These are phyloP conservation scores for Catunica adiposa DNA, from an alignment of 2,329 filamentous ascomycete species.

Conservation along the genomic window DNA sequence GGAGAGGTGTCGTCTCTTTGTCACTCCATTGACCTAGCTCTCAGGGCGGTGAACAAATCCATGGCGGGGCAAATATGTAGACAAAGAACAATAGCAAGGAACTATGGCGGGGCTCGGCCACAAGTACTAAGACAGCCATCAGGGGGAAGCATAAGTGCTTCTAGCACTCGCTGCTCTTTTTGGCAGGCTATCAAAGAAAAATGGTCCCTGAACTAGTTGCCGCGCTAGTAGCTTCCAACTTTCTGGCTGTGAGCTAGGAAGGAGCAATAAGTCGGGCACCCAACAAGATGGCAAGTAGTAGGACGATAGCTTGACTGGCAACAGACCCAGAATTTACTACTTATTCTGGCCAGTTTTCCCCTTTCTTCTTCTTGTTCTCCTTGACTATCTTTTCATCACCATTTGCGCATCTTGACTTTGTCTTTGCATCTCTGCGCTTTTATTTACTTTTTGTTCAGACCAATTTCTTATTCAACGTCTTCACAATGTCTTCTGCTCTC, in stretches of 20 bases:
- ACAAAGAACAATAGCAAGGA: background rate
- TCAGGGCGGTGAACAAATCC: background rate
- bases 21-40: background rate
- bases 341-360: constrained; percentile 13
- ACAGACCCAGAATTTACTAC: background rate
- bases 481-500: constrained; percentile 28
- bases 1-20: background rate
- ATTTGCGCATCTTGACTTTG: constrained; percentile 9
- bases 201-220: background rate
- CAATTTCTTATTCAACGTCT: constrained; percentile 5
- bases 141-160: background rate
- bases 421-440: constrained; percentile 13
- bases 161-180: background rate
- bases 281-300: constrained; percentile 9
- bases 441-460: constrained; percentile 11
- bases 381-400: constrained; percentile 11
- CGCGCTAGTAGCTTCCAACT: background rate
- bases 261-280: constrained; percentile 1
- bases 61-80: background rate
- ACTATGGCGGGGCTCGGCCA: background rate
- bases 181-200: background rate
- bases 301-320: constrained; percentile 1
- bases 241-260: background rate
- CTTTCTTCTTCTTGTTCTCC: constrained; percentile 13
- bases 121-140: constrained; percentile 4